A percentile compares a stretch with the other conserved stretches of the same genome.
Evolutionary conservation across 2,329 filamentous ascomycete genomes (phyloP).

Genomic region (Colletotrichum sp.): DNA sequence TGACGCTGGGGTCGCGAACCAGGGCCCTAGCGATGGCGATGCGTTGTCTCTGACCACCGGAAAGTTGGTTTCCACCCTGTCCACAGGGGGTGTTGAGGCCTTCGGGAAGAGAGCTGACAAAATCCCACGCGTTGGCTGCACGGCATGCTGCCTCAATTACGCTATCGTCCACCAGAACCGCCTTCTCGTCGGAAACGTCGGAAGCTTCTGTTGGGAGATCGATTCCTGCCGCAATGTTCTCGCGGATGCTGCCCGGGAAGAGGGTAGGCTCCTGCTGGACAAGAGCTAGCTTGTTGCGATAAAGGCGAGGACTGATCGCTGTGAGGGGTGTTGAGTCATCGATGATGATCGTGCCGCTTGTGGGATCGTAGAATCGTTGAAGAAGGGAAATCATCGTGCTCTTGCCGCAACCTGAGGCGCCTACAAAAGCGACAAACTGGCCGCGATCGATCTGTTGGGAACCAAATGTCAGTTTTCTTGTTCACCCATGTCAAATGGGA

Average conservation of each 20-base stretch:
- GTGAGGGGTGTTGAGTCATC: neutral
- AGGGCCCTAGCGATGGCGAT: conserved; percentile 76
- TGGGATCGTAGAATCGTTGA: conserved; percentile 35
- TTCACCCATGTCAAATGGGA: conserved; percentile 29
- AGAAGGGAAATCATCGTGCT: conserved; percentile 62
- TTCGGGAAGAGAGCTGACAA: conserved; percentile 56
- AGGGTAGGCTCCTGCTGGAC: conserved; percentile 18
- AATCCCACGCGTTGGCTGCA: conserved; percentile 61
- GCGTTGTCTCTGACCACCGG: conserved; percentile 75
- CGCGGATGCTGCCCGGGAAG: conserved; percentile 51
- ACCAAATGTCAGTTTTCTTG: conserved; percentile 42
- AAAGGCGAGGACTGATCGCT: neutral
- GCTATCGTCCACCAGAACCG: conserved; percentile 28
- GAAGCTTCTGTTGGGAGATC: conserved; percentile 10
- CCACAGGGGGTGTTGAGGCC: conserved; percentile 69
- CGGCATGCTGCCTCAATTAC: conserved; percentile 54
- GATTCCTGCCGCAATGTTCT: conserved; percentile 58
- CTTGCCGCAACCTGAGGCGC: conserved; percentile 63
- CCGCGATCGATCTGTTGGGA: neutral
- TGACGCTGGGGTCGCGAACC: conserved; percentile 66
- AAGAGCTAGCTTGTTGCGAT: neutral
- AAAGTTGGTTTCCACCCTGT: conserved; percentile 70
- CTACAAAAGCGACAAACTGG: conserved; percentile 52
- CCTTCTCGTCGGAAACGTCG: neutral
- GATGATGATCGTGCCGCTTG: neutral